These are phyloP conservation scores for Suillus spraguei DNA, from an alignment of 768 basidiomycete genomes.

Conservation along the genomic window DNA sequence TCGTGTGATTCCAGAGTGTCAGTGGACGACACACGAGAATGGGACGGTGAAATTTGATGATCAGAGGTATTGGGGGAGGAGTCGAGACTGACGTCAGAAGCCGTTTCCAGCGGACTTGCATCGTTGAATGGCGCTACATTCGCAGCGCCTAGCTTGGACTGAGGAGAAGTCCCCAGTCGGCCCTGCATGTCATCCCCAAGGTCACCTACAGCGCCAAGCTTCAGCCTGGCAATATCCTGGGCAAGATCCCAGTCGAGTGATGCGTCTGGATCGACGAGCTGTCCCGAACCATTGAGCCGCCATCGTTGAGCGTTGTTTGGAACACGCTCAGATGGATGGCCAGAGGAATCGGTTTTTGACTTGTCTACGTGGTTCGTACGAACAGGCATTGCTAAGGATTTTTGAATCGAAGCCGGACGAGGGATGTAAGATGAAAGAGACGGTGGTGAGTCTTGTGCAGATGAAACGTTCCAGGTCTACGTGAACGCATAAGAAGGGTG, in stretches of 20 bases:
- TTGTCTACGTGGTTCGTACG: conserved; percentile 38
- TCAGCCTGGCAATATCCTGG: conserved; percentile 72
- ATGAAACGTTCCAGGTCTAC: conserved; percentile 52
- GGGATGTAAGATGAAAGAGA: conserved; percentile 36
- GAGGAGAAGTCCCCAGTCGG: conserved; percentile 67
- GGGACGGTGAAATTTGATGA: conserved; percentile 65
- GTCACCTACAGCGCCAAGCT: conserved; percentile 61
- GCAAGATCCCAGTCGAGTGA: conserved; percentile 70
- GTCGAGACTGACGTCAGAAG: conserved; percentile 69
- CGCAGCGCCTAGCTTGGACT: conserved; percentile 56
- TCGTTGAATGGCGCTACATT: conserved; percentile 61
- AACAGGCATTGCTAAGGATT: conserved; percentile 48
- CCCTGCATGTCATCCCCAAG: conserved; percentile 49
- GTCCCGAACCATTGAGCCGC: conserved; percentile 65
- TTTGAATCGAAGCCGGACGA: conserved; percentile 39
- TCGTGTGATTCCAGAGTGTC: conserved; percentile 69
- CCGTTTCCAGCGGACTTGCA: conserved; percentile 71
- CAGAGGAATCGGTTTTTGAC: conserved; percentile 18
- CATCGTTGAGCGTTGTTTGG: conserved; percentile 52
- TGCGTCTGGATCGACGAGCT: conserved; percentile 57
- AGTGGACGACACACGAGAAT: conserved; percentile 83
- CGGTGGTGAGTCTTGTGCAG: conserved; percentile 41
- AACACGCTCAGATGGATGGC: conserved; percentile 40
- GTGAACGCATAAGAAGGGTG: conserved; percentile 21
- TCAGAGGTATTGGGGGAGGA: conserved; percentile 74